Conservation (phyloP, 768 basidiomycete species). For the Hygrocybe punicea region DNA sequence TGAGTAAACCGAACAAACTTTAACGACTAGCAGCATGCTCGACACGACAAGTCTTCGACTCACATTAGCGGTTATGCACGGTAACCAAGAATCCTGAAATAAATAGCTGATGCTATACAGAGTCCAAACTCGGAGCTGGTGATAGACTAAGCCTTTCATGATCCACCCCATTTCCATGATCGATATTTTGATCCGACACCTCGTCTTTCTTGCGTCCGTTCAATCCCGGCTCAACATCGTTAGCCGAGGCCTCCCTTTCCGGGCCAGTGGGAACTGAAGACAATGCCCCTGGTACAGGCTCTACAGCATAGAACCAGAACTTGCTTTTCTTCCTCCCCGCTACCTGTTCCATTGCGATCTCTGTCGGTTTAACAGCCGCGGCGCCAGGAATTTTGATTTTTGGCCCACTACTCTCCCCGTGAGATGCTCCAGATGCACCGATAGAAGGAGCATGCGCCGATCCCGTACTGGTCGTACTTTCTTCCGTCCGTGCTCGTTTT, state of each 20-base stretch:
- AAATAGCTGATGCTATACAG: neutral
- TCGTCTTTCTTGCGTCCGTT: slow-evolving; percentile 6
- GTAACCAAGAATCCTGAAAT: neutral
- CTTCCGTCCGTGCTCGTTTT: slow-evolving; percentile 77
- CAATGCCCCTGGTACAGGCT: slow-evolving; percentile 50
- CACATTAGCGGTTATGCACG: neutral
- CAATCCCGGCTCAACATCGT: slow-evolving; percentile 9
- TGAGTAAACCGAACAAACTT: no score
- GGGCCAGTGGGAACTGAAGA: slow-evolving; percentile 8
- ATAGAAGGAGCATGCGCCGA: slow-evolving; percentile 43
- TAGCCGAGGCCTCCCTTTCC: neutral
- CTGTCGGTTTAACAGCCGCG: slow-evolving; percentile 65
- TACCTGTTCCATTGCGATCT: slow-evolving; percentile 70
- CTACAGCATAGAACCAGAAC: slow-evolving; percentile 87
- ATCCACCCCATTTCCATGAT: neutral
- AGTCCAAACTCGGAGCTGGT: slow-evolving; percentile 4
- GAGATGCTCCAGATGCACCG: slow-evolving; percentile 28
- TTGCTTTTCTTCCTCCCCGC: slow-evolving; percentile 82
- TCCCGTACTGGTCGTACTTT: slow-evolving; percentile 59
- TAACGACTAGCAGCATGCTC: no score
- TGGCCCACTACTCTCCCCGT: slow-evolving; percentile 33
- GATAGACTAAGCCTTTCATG: slow-evolving; percentile 2
- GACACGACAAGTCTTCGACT: no score
- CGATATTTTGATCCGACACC: neutral
- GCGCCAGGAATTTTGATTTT: slow-evolving; percentile 55